phyloP scores from a whole-genome alignment of 176 grass and related monocot species.

The Triticum timopheevii region DNA sequence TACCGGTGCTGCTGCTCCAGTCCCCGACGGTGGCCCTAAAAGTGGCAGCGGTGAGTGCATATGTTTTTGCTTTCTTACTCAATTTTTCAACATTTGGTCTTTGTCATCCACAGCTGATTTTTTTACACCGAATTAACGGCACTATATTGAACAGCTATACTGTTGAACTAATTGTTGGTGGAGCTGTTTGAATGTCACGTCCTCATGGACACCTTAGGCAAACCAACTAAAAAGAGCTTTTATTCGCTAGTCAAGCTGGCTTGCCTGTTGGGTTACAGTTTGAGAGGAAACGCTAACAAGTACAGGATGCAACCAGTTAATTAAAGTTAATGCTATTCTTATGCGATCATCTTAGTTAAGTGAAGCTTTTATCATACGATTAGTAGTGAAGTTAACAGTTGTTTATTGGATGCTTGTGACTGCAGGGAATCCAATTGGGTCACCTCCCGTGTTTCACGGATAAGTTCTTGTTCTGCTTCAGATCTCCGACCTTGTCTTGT shows the following conservation, averaged over 20 bases:
- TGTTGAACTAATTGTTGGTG: no score
- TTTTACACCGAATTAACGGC: no score
- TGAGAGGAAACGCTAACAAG: no score
- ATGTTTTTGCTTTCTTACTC: neutral
- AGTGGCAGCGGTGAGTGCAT: neutral
- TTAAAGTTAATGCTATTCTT: neutral
- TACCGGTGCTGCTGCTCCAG: neutral
- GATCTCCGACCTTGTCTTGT: neutral
- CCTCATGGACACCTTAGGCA: no score
- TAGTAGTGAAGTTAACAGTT: neutral
- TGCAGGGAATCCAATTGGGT: neutral
- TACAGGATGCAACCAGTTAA: no score
- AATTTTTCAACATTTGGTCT: neutral
- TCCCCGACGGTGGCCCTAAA: neutral
- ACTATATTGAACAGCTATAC: no score
- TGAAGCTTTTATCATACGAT: neutral
- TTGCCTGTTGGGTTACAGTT: neutral
- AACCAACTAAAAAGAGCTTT: no score
- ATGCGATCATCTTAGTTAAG: neutral
- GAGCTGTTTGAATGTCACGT: no score
- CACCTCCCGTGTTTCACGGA: neutral
- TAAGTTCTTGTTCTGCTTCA: neutral
- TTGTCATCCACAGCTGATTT: neutral
- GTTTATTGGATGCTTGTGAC: neutral
- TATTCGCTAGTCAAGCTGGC: no score